phyloP scores from a whole-genome alignment of 345 rosid genomes.

The Populus simonii region DNA sequence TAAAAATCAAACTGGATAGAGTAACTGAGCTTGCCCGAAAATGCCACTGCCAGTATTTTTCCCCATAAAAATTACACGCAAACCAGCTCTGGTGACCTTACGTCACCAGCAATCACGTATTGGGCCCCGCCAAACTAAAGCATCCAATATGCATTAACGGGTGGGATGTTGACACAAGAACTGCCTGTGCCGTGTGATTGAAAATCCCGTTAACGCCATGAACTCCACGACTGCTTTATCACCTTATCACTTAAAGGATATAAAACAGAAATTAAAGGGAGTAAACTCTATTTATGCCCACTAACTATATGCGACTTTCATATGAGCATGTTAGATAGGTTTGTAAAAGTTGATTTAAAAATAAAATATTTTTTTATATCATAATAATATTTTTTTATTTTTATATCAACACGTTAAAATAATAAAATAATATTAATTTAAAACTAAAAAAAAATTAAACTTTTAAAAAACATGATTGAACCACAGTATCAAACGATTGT shows the following conservation, averaged over 20 bases:
- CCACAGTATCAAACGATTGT: too few relatives aligned
- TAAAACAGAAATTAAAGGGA: background rate
- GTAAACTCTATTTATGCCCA: background rate
- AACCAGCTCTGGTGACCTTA: background rate
- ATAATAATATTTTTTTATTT: too few relatives aligned
- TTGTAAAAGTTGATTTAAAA: too few relatives aligned
- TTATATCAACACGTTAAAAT: too few relatives aligned
- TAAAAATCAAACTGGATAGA: background rate
- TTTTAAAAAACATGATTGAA: too few relatives aligned
- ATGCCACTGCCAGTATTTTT: too few relatives aligned
- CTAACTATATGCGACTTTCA: background rate
- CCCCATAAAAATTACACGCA: background rate
- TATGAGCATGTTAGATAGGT: too few relatives aligned
- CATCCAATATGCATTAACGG: background rate
- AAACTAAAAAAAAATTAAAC: too few relatives aligned
- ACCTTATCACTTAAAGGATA: background rate
- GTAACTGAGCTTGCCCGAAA: background rate
- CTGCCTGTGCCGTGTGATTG: slow-evolving; percentile 4
- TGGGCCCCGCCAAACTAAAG: background rate
- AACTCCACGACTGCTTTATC: background rate
- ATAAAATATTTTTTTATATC: too few relatives aligned
- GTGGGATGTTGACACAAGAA: background rate
- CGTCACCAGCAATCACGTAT: background rate
- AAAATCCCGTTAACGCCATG: background rate
- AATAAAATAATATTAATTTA: too few relatives aligned